Evolutionary conservation across 352 stramenopile species (phyloP).

Genomic region (Aphanomyces astaci): DNA sequence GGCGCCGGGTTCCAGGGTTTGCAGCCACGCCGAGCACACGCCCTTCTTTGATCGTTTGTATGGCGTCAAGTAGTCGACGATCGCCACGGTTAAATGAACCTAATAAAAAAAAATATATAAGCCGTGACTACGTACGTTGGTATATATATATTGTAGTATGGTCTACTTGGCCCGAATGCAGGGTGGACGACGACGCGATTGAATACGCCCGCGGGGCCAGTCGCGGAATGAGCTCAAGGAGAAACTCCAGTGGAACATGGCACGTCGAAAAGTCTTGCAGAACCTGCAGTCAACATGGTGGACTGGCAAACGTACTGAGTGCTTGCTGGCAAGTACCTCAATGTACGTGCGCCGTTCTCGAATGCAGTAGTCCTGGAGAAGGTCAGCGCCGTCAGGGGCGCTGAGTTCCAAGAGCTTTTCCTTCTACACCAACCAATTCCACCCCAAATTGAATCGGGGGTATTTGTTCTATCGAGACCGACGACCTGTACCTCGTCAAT

Average conservation of each 20-base stretch:
- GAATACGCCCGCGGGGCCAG: conserved; percentile 87
- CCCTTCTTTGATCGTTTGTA: conserved; percentile 80
- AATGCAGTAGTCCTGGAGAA: conserved; percentile 91
- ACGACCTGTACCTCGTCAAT: conserved; percentile 57
- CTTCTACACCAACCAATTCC: conserved; percentile 39
- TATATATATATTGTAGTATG: no score
- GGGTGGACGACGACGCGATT: conserved; percentile 78
- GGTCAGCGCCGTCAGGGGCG: conserved; percentile 79
- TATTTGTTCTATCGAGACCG: no score
- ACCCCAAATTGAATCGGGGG: no score
- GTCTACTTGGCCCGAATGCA: conserved; percentile 46
- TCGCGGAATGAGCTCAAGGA: conserved; percentile 78
- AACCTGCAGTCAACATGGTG: conserved; percentile 25
- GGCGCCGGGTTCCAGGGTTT: conserved; percentile 40
- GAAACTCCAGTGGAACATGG: conserved; percentile 46
- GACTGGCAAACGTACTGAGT: no score
- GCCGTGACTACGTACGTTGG: no score
- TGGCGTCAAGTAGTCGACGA: conserved; percentile 86
- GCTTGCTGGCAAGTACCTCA: conserved; percentile 42
- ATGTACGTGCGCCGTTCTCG: conserved; percentile 86
- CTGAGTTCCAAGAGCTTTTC: conserved; percentile 88
- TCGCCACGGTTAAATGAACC: conserved; percentile 76
- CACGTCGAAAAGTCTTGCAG: conserved; percentile 82
- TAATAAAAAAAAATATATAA: no score
- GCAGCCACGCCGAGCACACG: conserved; percentile 79